Conservation (phyloP, 768 basidiomycete genomes). For the Phylloporus rhodoxanthus region DNA sequence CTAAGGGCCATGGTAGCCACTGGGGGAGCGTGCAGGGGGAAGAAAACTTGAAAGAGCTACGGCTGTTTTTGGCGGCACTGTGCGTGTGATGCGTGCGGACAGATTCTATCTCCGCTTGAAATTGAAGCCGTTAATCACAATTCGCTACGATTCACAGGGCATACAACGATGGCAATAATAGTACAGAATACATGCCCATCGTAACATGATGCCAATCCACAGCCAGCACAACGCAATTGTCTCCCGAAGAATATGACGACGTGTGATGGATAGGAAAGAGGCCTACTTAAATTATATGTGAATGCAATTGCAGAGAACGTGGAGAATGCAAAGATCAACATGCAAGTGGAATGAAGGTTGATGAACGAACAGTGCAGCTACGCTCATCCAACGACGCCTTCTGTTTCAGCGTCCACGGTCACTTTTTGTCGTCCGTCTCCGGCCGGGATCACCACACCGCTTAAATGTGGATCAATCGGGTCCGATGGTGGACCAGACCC, state of each 20-base stretch:
- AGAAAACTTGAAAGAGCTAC: constrained; percentile 16
- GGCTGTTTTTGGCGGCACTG: constrained; percentile 10
- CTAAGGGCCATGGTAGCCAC: constrained; percentile 56
- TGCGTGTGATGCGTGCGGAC: constrained; percentile 3
- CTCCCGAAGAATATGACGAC: neutral
- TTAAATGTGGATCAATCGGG: constrained; percentile 30
- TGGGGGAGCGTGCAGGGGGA: neutral
- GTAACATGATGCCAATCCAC: neutral
- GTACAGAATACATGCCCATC: neutral
- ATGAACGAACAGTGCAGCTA: constrained; percentile 2
- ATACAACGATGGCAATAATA: neutral
- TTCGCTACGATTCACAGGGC: neutral
- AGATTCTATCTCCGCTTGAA: constrained; percentile 29
- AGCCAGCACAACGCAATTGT: neutral
- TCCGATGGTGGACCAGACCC: constrained; percentile 31
- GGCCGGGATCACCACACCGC: constrained; percentile 19
- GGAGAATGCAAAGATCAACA: neutral
- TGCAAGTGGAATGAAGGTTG: neutral
- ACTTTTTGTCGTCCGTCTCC: constrained; percentile 25
- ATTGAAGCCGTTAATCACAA: neutral
- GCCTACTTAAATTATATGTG: constrained; percentile 18
- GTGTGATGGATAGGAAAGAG: neutral
- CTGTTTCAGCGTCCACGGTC: constrained; percentile 23
- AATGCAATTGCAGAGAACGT: neutral
- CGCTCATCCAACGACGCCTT: constrained; percentile 18